Evolutionary conservation across 192 early-diverging fungal genomes (phyloP).

Genomic region (Gonapodya sp.): DNA sequence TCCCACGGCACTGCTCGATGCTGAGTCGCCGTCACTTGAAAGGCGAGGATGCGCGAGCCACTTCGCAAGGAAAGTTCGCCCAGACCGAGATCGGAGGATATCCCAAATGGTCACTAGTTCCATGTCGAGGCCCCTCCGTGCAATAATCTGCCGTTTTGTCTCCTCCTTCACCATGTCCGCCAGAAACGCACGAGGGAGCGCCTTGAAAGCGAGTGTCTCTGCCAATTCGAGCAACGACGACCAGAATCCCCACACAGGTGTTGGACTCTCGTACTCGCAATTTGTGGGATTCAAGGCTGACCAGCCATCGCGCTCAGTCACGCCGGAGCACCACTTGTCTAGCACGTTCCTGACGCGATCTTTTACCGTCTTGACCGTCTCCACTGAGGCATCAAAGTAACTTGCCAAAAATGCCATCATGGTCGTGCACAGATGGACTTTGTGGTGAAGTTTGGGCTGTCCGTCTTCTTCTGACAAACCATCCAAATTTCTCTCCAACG

Average conservation of each 20-base stretch:
- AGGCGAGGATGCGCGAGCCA: neutral
- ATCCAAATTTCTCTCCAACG: neutral
- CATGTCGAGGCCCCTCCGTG: neutral
- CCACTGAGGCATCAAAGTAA: neutral
- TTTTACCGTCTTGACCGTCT: neutral
- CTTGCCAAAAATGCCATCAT: neutral
- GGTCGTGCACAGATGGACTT: neutral
- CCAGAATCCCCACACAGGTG: no score
- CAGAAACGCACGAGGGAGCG: neutral
- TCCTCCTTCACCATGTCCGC: neutral
- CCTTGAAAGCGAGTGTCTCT: neutral
- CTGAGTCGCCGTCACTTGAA: neutral
- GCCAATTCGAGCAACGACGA: neutral
- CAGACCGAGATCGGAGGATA: neutral
- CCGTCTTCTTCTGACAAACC: no score
- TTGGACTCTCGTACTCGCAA: no score
- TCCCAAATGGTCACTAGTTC: neutral
- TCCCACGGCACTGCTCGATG: neutral
- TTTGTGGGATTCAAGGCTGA: no score
- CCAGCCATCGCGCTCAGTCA: neutral
- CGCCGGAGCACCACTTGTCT: neutral
- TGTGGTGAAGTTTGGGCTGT: neutral
- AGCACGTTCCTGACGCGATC: neutral
- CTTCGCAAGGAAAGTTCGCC: neutral
- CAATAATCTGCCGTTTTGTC: neutral